Evolutionary conservation across 2,329 filamentous ascomycete species (phyloP).

Genomic region (Colletotrichum destructivum): DNA sequence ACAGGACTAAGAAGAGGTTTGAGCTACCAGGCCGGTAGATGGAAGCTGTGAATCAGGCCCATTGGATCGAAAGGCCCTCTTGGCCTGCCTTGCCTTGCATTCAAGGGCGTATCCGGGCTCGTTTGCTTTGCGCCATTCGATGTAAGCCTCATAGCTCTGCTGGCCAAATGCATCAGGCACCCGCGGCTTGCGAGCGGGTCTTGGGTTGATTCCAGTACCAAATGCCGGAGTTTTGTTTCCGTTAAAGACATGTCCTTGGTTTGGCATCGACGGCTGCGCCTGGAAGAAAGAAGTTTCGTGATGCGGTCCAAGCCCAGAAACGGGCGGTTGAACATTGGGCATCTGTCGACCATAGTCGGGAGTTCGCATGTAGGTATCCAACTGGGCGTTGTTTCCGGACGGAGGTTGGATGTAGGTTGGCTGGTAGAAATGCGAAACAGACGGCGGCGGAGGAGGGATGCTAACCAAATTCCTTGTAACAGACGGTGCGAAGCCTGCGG

Average conservation of each 20-base stretch:
- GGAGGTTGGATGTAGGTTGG: not conserved
- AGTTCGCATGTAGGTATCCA: constrained; percentile 1
- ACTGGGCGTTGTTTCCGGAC: not conserved
- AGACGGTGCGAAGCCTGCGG: not conserved
- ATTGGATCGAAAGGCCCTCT: constrained; percentile 17
- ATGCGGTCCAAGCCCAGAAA: not conserved
- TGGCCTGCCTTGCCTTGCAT: constrained; percentile 56
- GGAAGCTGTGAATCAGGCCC: not conserved
- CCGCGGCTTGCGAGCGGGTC: constrained; percentile 57
- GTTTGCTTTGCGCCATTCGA: constrained; percentile 65
- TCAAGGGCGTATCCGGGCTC: constrained; percentile 63
- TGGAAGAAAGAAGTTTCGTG: not conserved
- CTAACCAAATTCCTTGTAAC: not conserved
- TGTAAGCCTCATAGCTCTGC: constrained; percentile 63
- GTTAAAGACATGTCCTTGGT: constrained; percentile 4
- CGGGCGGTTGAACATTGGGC: constrained; percentile 1
- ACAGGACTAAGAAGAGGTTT: not conserved
- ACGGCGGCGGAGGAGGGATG: not conserved
- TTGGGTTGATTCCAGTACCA: constrained; percentile 22
- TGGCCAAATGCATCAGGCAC: constrained; percentile 58
- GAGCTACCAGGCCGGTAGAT: not conserved
- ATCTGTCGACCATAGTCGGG: constrained; percentile 49
- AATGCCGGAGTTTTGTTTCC: not conserved
- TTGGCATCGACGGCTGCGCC: not conserved
- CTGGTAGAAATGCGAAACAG: not conserved